Evolutionary conservation across 345 rosid genomes (phyloP).

Genomic region (Geranium rotundifolium): DNA sequence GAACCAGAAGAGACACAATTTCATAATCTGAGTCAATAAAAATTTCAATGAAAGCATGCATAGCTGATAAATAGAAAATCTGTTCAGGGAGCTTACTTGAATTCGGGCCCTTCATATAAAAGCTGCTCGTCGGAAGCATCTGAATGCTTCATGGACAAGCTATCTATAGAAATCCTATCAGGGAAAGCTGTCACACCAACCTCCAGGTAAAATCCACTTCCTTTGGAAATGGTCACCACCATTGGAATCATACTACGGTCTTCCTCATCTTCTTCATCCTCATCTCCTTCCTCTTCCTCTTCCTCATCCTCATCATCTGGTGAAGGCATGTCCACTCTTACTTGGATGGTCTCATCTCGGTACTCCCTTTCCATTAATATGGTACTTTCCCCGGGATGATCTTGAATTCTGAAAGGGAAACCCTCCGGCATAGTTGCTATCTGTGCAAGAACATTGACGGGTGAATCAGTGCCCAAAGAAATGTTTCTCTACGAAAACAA

Average conservation of each 20-base stretch:
- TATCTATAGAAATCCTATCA: conserved; percentile 44
- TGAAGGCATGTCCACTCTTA: conserved; percentile 35
- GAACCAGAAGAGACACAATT: conserved; percentile 3
- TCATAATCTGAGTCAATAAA: background rate
- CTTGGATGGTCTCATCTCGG: conserved; percentile 37
- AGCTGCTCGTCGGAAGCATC: conserved; percentile 30
- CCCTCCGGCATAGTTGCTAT: conserved; percentile 4
- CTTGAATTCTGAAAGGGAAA: conserved; percentile 47
- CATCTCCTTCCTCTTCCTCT: conserved; percentile 14
- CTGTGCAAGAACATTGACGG: background rate
- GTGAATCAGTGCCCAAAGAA: background rate
- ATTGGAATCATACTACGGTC: conserved; percentile 18
- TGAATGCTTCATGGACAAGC: conserved; percentile 30
- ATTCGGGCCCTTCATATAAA: conserved; percentile 62
- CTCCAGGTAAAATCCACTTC: conserved; percentile 30
- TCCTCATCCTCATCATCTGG: conserved; percentile 7
- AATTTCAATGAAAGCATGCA: background rate
- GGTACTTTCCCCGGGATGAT: conserved; percentile 48
- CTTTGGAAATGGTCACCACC: conserved; percentile 41
- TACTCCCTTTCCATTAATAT: conserved; percentile 27
- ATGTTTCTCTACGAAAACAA: background rate
- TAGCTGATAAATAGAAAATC: background rate
- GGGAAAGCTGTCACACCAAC: conserved; percentile 41
- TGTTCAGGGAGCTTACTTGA: conserved; percentile 27
- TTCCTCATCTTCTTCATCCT: conserved; percentile 13